A percentile compares a stretch with the other conserved stretches of the same genome.
Evolutionary conservation across 352 stramenopile genomes (phyloP).

Genomic region (Phytophthora constricta): DNA sequence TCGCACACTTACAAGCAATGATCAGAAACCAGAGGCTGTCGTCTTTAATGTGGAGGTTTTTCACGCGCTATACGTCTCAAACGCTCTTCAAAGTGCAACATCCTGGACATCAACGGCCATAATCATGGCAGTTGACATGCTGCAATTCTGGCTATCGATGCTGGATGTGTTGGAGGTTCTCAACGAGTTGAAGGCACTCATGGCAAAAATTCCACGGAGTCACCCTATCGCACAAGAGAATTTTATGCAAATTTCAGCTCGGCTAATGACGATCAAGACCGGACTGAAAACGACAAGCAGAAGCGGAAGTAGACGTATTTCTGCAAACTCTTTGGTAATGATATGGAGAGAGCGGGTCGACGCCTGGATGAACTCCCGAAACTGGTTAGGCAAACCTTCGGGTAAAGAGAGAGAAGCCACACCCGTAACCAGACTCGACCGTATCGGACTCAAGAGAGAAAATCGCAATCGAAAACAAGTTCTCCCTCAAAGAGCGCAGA

Average conservation of each 20-base stretch:
- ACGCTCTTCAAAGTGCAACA: slow-evolving; percentile 35
- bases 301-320: not conserved
- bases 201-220: slow-evolving; percentile 5
- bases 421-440: not conserved
- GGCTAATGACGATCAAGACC: not conserved
- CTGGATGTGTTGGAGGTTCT: slow-evolving; percentile 15
- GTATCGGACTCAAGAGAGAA: not conserved
- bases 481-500: not conserved
- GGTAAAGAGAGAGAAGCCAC: not conserved
- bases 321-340: not conserved
- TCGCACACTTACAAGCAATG: slow-evolving; percentile 2
- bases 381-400: not conserved
- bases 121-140: slow-evolving; percentile 21
- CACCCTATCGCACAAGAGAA: slow-evolving; percentile 1
- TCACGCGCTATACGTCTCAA: slow-evolving; percentile 38
- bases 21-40: slow-evolving; percentile 38
- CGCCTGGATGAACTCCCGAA: not conserved
- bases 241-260: slow-evolving; percentile 10
- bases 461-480: not conserved
- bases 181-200: not conserved
- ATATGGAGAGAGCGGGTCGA: not conserved
- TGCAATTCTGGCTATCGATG: slow-evolving; percentile 29
- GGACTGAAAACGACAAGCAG: not conserved
- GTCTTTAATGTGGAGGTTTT: slow-evolving; percentile 52
- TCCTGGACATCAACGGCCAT: slow-evolving; percentile 21